Percentiles rank a stretch among this genome's conserved stretches.
Conservation (phyloP, 352 stramenopile species). For the Aphanomyces invadans region DNA sequence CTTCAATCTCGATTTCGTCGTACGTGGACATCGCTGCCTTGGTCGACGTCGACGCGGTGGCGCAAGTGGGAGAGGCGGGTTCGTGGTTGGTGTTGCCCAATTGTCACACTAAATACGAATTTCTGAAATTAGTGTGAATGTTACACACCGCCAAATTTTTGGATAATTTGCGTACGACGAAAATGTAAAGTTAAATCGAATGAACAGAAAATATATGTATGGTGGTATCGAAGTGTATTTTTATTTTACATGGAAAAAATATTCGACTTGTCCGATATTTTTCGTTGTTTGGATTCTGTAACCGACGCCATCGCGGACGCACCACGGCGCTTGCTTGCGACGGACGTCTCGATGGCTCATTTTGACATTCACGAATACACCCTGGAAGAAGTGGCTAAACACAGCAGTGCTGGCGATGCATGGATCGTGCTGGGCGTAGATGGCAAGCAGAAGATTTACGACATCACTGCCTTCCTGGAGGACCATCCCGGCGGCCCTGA, state of each 20-base stretch:
- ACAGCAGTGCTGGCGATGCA: constrained; percentile 73
- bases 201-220: too few relatives aligned
- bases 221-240: too few relatives aligned
- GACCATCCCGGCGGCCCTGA: constrained; percentile 98
- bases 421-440: constrained; percentile 77
- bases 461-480: constrained; percentile 96
- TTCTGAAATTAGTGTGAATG: constrained; percentile 3
- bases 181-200: too few relatives aligned
- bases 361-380: constrained; percentile 68
- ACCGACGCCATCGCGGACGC: too few relatives aligned
- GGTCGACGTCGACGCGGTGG: too few relatives aligned
- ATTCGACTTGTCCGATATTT: not conserved
- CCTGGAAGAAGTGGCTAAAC: constrained; percentile 87
- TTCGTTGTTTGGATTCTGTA: too few relatives aligned
- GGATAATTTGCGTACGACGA: too few relatives aligned
- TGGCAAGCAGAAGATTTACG: constrained; percentile 90
- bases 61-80: too few relatives aligned
- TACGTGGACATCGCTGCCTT: constrained; percentile 84
- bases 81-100: too few relatives aligned
- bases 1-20: constrained; percentile 98
- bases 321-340: too few relatives aligned
- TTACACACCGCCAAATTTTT: too few relatives aligned
- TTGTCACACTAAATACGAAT: not conserved
- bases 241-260: constrained; percentile 8
- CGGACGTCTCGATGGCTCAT: not conserved